Base-by-base conservation (phyloP, 179 eudicot species). In the Beta lomatogona region DNA sequence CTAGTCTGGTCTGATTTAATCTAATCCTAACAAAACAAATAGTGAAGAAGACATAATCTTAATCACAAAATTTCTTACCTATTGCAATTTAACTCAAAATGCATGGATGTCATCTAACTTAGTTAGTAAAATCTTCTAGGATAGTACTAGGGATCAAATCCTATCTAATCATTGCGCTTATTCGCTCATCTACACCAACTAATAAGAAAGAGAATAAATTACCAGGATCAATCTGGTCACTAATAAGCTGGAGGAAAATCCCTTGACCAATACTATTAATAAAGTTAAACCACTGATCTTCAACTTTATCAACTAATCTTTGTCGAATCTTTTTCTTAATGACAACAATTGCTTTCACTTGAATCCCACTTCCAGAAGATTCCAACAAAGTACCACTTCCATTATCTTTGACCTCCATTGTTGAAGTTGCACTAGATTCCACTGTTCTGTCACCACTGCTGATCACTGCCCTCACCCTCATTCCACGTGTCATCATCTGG, bases 201-300 rank as follows among this genome's bases (percentile, higher is more conserved):
- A 11, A 58, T 19, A 25, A 64, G 21, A 60, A 15, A 4, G 14
- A 66, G 21, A 60, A 53, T 14, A 21, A 78, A 82, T 68, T 12
- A 95, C 98, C 95, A 80, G 97, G 95, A 81, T 95, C 93, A 86
- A 91, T 83, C 14, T 90, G 85, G 61, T 93, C 88, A 86, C 98
- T 95, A 82, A 95, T 82, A 80, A 95, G 98, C 80, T 90, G 90
- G 71, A 95, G 77, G 57, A 69, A 83, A 84, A 93, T 89, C 53
- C 93, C 94, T 66, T 87, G 92, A 55, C 98, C 98, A 81, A 92
- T 82, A 79, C 86, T 87, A 88, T 87, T 90, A n/a, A 89, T 50
- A 55, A 91, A 87, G 59, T 88, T 78, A 69, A 89, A 92, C 93
- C 90, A 89, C 74, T 88, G 92, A 82, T 90, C 93, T 70, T 89